These are phyloP conservation scores for Coemansia sp. DNA, from an alignment of 371 early-diverging fungal species.

Conservation along the genomic window DNA sequence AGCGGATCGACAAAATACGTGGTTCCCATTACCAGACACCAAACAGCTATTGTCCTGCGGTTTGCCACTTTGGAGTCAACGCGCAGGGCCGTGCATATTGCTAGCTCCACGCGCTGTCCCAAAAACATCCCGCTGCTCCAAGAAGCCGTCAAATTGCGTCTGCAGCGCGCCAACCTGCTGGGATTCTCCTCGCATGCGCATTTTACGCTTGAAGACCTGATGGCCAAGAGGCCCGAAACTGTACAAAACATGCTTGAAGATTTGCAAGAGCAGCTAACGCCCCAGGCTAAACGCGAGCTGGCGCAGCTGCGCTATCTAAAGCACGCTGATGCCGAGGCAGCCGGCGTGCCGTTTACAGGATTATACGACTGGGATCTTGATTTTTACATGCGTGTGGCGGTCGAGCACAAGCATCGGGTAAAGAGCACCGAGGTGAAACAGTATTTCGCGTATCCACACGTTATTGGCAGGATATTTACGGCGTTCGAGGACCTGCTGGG, in stretches of 20 bases:
- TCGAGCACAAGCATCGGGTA: not conserved
- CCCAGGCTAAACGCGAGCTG: not conserved
- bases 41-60: not conserved
- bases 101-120: not conserved
- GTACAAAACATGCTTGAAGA: not conserved
- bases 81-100: not conserved
- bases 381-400: not conserved
- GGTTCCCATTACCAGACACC: not conserved
- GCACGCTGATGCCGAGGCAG: not conserved
- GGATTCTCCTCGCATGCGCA: not conserved
- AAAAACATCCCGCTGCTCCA: not conserved
- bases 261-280: not conserved
- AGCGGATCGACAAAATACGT: not conserved
- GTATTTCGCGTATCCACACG: not conserved
- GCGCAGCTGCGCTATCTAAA: not conserved
- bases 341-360: not conserved
- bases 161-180: not conserved
- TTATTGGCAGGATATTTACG: not conserved
- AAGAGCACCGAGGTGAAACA: not conserved
- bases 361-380: conserved; percentile 1
- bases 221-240: not conserved
- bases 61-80: not conserved
- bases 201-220: not conserved
- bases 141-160: not conserved
- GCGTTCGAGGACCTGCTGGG: not conserved